A percentile compares a stretch with the other conserved stretches of the same genome.
phyloP scores from a whole-genome alignment of 495 filamentous ascomycete genomes.

The Tuber brumale region DNA sequence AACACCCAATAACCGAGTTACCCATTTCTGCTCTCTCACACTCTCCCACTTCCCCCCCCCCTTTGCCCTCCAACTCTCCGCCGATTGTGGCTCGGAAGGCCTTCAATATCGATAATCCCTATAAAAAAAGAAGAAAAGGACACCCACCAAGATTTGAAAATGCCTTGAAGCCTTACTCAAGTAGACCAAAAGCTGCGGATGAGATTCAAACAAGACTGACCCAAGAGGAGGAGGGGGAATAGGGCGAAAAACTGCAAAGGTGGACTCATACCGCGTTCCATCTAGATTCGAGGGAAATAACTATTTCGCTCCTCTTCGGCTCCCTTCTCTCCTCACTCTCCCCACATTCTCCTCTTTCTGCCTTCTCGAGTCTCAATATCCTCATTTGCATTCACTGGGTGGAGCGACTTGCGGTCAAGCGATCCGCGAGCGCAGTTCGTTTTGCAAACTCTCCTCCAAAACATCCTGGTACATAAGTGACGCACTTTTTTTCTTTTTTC shows the following conservation, averaged over 20 bases:
- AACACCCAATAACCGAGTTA: neutral
- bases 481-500: neutral
- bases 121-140: neutral
- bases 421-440: neutral
- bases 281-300: slow-evolving; percentile 6
- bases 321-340: neutral
- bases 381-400: neutral
- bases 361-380: neutral
- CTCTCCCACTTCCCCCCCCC: neutral
- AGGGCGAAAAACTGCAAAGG: neutral
- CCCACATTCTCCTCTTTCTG: neutral
- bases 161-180: neutral
- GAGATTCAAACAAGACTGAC: neutral
- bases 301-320: neutral
- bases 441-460: neutral
- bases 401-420: neutral
- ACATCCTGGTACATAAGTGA: neutral
- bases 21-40: neutral
- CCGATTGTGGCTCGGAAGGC: neutral
- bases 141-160: neutral
- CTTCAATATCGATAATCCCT: slow-evolving; percentile 5
- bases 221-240: neutral
- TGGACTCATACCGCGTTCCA: neutral
- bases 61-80: neutral
- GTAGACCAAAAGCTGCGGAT: neutral